These are phyloP conservation scores for Rhynchospora breviuscula DNA, from an alignment of 176 grass and related monocot species.

Conservation along the genomic window DNA sequence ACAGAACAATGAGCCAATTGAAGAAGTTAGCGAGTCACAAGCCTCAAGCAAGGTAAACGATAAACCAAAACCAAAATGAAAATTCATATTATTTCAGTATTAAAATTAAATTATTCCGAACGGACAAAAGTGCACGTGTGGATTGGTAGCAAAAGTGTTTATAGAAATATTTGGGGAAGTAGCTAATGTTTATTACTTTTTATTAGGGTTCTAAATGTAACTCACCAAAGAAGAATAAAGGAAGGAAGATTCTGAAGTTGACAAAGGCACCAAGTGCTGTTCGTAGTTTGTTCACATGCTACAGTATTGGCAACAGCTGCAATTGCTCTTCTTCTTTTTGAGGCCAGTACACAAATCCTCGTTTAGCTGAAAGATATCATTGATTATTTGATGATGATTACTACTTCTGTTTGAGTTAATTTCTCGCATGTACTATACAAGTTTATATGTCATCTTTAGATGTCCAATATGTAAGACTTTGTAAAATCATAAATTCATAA, in stretches of 20 bases:
- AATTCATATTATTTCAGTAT: background rate
- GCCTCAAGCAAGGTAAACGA: background rate
- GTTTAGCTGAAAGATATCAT: background rate
- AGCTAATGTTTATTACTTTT: background rate
- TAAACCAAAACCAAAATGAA: background rate
- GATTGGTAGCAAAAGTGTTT: background rate
- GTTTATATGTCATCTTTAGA: background rate
- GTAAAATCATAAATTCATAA: background rate
- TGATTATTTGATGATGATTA: background rate
- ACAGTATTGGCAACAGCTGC: background rate
- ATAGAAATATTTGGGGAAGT: background rate
- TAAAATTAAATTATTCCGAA: background rate
- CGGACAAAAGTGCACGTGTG: background rate
- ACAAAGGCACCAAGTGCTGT: constrained; percentile 13
- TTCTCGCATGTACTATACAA: background rate
- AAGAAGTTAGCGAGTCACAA: constrained; percentile 6
- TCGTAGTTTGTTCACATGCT: constrained; percentile 15
- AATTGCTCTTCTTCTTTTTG: background rate
- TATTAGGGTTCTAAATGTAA: background rate
- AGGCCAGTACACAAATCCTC: background rate
- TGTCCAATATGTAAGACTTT: background rate
- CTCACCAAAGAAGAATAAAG: background rate
- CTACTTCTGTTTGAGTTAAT: background rate
- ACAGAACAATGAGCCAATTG: constrained; percentile 8
- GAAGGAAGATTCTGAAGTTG: constrained; percentile 11